Percentiles rank a stretch among this genome's conserved stretches.
phyloP scores from a whole-genome alignment of 2,329 filamentous ascomycete species.

The Huntiella decipiens region DNA sequence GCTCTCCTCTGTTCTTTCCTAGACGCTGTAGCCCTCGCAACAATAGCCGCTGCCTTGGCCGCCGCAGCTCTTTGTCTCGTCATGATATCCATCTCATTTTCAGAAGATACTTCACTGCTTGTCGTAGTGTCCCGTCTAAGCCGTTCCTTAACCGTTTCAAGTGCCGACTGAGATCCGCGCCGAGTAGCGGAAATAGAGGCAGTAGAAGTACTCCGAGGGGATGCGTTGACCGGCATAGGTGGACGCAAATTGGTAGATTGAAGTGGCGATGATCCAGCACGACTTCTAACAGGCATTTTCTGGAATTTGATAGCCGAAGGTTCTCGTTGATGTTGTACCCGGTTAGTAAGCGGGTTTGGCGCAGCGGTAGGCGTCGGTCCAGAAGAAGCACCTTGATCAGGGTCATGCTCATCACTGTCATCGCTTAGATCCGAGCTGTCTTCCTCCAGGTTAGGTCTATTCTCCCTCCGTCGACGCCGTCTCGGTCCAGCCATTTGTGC shows the following conservation, averaged over 20 bases:
- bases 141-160: conserved; percentile 51
- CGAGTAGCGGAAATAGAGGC: conserved; percentile 21
- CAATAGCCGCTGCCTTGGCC: conserved; percentile 31
- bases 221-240: conserved; percentile 26
- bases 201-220: conserved; percentile 21
- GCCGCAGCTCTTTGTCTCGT: conserved; percentile 44
- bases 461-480: conserved; percentile 47
- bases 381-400: conserved; percentile 35
- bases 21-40: conserved; percentile 22
- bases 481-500: conserved; percentile 50
- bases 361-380: conserved; percentile 15
- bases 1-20: conserved; percentile 23
- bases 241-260: conserved; percentile 46
- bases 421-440: conserved; percentile 74
- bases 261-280: conserved; percentile 76
- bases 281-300: conserved; percentile 77
- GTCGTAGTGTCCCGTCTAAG: conserved; percentile 58
- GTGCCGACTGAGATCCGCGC: conserved; percentile 50
- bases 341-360: conserved; percentile 22
- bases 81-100: conserved; percentile 58
- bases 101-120: conserved; percentile 66
- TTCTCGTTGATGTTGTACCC: conserved; percentile 25
- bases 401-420: conserved; percentile 57
- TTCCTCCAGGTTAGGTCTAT: conserved; percentile 50
- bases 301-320: conserved; percentile 87